phyloP scores from a whole-genome alignment of 2,329 filamentous ascomycete genomes.

The Chrysoporthe austroafricana region DNA sequence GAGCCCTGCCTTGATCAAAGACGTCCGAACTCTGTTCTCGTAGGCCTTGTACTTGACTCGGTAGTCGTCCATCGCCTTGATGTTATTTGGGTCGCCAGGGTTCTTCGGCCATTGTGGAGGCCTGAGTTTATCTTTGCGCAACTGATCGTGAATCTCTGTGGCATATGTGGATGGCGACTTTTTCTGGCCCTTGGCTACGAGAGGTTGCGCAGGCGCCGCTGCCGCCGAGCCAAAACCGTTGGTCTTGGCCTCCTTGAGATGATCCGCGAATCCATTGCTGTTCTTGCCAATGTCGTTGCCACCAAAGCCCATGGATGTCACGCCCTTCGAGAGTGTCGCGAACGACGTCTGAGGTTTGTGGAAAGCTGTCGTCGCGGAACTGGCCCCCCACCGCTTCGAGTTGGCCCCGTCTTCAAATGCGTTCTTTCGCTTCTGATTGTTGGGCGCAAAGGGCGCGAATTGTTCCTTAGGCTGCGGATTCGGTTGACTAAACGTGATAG shows the following conservation, averaged over 20 bases:
- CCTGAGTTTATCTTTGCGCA: constrained; percentile 58
- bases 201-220: constrained; percentile 16
- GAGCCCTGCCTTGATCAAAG: constrained; percentile 61
- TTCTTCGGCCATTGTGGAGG: constrained; percentile 60
- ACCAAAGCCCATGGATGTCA: constrained; percentile 14
- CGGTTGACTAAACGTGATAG: constrained; percentile 12
- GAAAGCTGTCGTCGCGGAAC: constrained; percentile 16
- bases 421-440: constrained; percentile 26
- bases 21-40: constrained; percentile 58
- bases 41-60: constrained; percentile 61
- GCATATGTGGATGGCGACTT: constrained; percentile 44
- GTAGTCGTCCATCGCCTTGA: constrained; percentile 56
- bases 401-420: constrained; percentile 21
- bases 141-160: constrained; percentile 54
- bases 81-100: constrained; percentile 56
- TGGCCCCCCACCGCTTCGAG: constrained; percentile 17
- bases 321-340: constrained; percentile 2
- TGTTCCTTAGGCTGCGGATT: not conserved
- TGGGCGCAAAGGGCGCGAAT: constrained; percentile 8
- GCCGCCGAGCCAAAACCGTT: constrained; percentile 17
- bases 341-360: constrained; percentile 18
- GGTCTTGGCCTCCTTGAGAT: constrained; percentile 11
- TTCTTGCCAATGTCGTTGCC: constrained; percentile 20
- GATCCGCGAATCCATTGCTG: constrained; percentile 25
- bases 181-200: constrained; percentile 8